Evolutionary conservation across 2,329 filamentous ascomycete genomes (phyloP).

Genomic region (Sporothrix euskadiensis): DNA sequence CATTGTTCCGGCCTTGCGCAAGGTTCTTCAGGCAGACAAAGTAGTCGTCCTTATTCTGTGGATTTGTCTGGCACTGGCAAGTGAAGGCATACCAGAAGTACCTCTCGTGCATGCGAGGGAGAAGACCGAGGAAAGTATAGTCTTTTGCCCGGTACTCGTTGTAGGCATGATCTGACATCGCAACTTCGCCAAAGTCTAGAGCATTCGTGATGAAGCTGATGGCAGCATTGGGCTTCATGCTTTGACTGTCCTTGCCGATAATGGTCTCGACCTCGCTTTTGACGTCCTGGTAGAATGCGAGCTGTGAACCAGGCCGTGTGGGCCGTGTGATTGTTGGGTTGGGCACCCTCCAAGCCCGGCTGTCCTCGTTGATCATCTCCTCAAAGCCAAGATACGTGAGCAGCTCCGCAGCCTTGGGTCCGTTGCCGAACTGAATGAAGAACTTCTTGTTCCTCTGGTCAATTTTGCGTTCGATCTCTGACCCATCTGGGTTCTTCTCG

Average conservation of each 20-base stretch:
- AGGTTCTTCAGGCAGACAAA: conserved; percentile 33
- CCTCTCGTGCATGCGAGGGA: conserved; percentile 34
- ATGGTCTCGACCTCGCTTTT: conserved; percentile 50
- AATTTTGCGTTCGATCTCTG: conserved; percentile 42
- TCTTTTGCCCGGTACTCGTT: conserved; percentile 26
- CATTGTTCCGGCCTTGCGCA: conserved; percentile 32
- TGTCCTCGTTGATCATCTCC: conserved; percentile 45
- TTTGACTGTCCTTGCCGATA: conserved; percentile 35
- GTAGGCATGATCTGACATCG: not conserved
- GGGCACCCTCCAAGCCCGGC: conserved; percentile 44
- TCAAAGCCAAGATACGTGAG: conserved; percentile 53
- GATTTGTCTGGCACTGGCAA: conserved; percentile 35
- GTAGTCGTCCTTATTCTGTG: conserved; percentile 27
- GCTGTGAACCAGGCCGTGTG: conserved; percentile 45
- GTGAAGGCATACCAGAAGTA: conserved; percentile 37
- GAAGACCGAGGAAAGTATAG: conserved; percentile 35
- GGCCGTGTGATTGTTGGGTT: conserved; percentile 43
- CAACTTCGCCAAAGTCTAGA: conserved; percentile 31
- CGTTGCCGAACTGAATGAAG: conserved; percentile 51
- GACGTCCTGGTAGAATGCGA: conserved; percentile 53
- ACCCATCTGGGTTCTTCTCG: conserved; percentile 38
- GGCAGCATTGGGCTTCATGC: conserved; percentile 37
- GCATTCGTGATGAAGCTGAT: conserved; percentile 30
- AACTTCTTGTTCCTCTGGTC: conserved; percentile 60
- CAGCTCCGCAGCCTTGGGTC: conserved; percentile 49